Evolutionary conservation across 139 green algal genomes (phyloP).

Genomic region (Picochlorum sp.): DNA sequence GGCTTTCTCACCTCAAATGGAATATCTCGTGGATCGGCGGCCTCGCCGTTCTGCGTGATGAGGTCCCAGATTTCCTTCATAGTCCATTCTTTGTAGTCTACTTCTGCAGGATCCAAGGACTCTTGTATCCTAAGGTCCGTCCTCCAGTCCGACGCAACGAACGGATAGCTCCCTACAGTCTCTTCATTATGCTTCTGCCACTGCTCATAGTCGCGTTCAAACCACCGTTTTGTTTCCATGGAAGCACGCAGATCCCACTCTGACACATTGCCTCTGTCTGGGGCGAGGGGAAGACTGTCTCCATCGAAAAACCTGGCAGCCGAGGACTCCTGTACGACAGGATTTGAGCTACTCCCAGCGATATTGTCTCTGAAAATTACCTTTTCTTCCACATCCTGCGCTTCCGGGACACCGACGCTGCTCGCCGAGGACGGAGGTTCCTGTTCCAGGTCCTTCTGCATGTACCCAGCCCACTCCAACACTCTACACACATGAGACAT

Average conservation of each 20-base stretch:
- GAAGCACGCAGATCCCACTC: conserved; percentile 29
- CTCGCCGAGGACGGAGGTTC: no score
- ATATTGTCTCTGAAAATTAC: not conserved
- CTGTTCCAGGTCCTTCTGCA: no score
- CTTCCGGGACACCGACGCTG: no score
- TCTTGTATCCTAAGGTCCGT: conserved; percentile 16
- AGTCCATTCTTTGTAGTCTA: conserved; percentile 29
- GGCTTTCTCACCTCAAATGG: conserved; percentile 5
- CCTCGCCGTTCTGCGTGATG: conserved; percentile 26
- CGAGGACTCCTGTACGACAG: not conserved
- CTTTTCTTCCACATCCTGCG: not conserved
- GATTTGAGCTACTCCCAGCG: not conserved
- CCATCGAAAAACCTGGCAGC: not conserved
- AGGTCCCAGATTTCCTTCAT: conserved; percentile 32
- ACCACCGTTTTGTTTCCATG: conserved; percentile 25
- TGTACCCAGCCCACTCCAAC: no score
- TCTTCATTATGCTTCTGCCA: conserved; percentile 7
- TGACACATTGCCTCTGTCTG: not conserved
- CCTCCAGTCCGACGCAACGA: conserved; percentile 23
- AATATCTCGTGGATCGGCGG: conserved; percentile 22
- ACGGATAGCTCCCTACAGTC: conserved; percentile 14
- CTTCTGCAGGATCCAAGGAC: conserved; percentile 14
- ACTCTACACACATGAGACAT: no score
- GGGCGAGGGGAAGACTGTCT: not conserved
- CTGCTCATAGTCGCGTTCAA: conserved; percentile 13